These are phyloP conservation scores for Psilocybe mexicana DNA, from an alignment of 1,284 basidiomycete genomes.

Conservation along the genomic window DNA sequence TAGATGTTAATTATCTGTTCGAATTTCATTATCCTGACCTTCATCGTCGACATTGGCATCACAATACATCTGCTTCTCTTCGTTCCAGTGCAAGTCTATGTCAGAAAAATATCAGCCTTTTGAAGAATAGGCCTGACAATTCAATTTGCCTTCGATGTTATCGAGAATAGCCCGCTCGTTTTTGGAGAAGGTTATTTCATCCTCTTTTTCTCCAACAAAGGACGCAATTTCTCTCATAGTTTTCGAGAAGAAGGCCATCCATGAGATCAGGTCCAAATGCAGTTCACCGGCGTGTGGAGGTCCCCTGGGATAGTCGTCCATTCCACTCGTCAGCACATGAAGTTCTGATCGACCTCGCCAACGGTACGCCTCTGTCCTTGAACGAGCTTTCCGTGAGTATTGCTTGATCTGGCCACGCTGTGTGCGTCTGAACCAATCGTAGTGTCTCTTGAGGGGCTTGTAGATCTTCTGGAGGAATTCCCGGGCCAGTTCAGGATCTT, in stretches of 20 bases:
- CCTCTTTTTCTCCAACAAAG: constrained; percentile 82
- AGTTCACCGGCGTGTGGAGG: constrained; percentile 89
- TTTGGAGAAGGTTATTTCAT: constrained; percentile 71
- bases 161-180: constrained; percentile 79
- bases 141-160: constrained; percentile 80
- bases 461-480: constrained; percentile 82
- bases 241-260: constrained; percentile 92
- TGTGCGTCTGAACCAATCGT: constrained; percentile 93
- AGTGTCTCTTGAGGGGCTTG: constrained; percentile 82
- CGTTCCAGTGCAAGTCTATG: constrained; percentile 90
- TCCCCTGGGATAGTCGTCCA: constrained; percentile 94
- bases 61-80: constrained; percentile 89
- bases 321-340: constrained; percentile 90
- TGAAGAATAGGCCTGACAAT: constrained; percentile 2
- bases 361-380: constrained; percentile 87
- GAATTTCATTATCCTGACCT: constrained; percentile 43
- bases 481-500: constrained; percentile 60
- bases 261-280: constrained; percentile 89
- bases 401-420: constrained; percentile 92
- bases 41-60: constrained; percentile 84
- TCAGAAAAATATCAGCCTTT: neutral
- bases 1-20: neutral
- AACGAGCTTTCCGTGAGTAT: constrained; percentile 79
- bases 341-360: constrained; percentile 90
- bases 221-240: constrained; percentile 88